Base-by-base conservation (phyloP, 352 stramenopile species). In the Globisporangium paroecandrum region DNA sequence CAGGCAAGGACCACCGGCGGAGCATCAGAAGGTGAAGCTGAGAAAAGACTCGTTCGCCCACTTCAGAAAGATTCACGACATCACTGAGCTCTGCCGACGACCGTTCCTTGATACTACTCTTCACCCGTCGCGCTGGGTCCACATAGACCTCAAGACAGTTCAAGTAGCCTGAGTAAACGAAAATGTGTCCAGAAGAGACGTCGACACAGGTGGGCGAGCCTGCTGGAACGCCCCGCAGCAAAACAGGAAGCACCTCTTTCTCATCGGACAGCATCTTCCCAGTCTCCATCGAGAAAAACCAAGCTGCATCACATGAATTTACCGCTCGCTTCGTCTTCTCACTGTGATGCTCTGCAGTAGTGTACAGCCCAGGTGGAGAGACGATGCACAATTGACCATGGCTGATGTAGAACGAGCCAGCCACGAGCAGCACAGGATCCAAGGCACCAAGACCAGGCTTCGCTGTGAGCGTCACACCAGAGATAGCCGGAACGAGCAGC, bases 341-440 rank as follows among this genome's bases (percentile, higher is more conserved):
- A 32, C 68, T 78, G 29, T 85, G 72, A 59, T 58, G 71, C 20
- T 80, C 75, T 7, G 68, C 68, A 22, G 78, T 63, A 27, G 65
- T 69, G 32, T 84, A 91, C 60, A 93, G 51, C 0, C 83, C 83
- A 27, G 79, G 81, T n/a, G 85, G 85, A 13, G 83, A 79, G 58
- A 91, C 71, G 34, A 91, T 77, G 41, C 85, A 90, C 22, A 93
- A 64, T 29, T 91, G 77, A 5, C 69, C 73, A 9, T 72, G 74
- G n/a, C 77, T 82, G 18, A 76, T 75, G 60, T 89, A 93, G 51
- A 91, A 91, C 51, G 85, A 89, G 13, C 83, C 85, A 4, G 83
- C 85, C 27, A 93, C 81, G 6, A 93, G 75, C 32, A 93, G 49
- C 54, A 91, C 82, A n/a, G 85, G 85, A 69, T 93, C 85, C 29